Percentiles rank a stretch among this genome's conserved stretches.
Conservation (phyloP, 768 basidiomycete genomes). For the Glaciozyma antarctica region DNA sequence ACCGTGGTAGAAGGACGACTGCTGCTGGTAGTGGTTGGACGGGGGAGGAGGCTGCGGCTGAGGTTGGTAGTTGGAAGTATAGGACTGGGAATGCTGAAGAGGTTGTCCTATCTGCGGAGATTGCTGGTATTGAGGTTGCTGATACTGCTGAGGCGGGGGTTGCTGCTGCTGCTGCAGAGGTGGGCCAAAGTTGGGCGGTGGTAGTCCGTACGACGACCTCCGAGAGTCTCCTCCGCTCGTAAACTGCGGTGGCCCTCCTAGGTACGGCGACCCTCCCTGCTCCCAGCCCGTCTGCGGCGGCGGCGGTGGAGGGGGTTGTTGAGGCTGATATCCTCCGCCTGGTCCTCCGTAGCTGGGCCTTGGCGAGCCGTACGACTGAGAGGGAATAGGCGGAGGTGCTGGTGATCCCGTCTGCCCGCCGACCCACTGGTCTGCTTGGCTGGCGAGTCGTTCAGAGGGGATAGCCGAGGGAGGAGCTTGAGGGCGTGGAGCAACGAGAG, state of each 20-base stretch:
- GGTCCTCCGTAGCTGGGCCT: no score
- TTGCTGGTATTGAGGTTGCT: background rate
- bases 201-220: background rate
- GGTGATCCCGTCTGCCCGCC: constrained; percentile 7
- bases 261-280: no score
- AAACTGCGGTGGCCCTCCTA: background rate
- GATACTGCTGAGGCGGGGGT: background rate
- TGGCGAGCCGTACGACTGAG: background rate
- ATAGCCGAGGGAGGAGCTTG: constrained; percentile 25
- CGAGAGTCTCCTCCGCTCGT: background rate
- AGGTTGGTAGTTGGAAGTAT: background rate
- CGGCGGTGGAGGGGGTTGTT: no score
- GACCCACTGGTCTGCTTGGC: constrained; percentile 11
- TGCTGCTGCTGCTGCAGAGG: background rate
- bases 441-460: constrained; percentile 23
- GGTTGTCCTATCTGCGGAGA: background rate
- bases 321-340: no score
- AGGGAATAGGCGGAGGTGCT: constrained; percentile 5
- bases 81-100: constrained; percentile 9
- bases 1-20: background rate
- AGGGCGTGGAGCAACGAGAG: constrained; percentile 15
- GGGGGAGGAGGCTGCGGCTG: background rate
- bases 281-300: no score
- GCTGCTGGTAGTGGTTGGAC: background rate
- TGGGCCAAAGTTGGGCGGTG: background rate